Percentiles rank a stretch among this genome's conserved stretches.
These are phyloP conservation scores for Candida labiduridarum DNA, from an alignment of 1,139 yeast genomes.

Conservation along the genomic window DNA sequence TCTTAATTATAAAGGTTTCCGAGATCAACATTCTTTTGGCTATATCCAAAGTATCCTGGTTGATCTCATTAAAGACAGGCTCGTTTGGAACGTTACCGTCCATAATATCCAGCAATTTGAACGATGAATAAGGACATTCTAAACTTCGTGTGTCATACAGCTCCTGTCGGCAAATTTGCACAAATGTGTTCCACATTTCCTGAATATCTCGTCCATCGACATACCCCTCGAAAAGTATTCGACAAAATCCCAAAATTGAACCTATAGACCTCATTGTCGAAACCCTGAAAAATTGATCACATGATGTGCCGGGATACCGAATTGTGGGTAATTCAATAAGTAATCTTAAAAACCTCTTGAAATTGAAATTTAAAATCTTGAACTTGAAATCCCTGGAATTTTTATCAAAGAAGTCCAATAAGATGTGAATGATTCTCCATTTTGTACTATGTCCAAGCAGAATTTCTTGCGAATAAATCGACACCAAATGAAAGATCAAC, in stretches of 20 bases:
- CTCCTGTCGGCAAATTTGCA: not conserved
- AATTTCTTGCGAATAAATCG: constrained; percentile 32
- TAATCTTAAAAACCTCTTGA: constrained; percentile 7
- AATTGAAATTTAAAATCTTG: constrained; percentile 15
- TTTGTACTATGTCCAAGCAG: constrained; percentile 22
- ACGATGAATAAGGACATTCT: not conserved
- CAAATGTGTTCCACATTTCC: not conserved
- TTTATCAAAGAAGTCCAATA: constrained; percentile 25
- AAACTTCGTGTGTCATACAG: not conserved
- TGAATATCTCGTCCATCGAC: constrained; percentile 24
- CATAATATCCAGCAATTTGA: not conserved
- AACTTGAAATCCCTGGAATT: constrained; percentile 22
- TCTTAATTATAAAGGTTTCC: not conserved
- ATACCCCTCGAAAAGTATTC: constrained; percentile 35
- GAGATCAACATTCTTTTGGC: constrained; percentile 4
- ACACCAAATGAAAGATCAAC: constrained; percentile 31
- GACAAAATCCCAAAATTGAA: constrained; percentile 19
- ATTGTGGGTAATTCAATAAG: constrained; percentile 1
- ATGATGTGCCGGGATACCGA: not conserved
- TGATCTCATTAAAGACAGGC: not conserved
- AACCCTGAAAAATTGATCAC: constrained; percentile 15
- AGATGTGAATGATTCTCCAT: constrained; percentile 31
- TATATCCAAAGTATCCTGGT: constrained; percentile 1
- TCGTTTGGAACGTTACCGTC: not conserved
- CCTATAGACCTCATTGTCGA: constrained; percentile 17